Conservation (phyloP, 1,284 basidiomycete genomes). For the Pholiota adiposa region DNA sequence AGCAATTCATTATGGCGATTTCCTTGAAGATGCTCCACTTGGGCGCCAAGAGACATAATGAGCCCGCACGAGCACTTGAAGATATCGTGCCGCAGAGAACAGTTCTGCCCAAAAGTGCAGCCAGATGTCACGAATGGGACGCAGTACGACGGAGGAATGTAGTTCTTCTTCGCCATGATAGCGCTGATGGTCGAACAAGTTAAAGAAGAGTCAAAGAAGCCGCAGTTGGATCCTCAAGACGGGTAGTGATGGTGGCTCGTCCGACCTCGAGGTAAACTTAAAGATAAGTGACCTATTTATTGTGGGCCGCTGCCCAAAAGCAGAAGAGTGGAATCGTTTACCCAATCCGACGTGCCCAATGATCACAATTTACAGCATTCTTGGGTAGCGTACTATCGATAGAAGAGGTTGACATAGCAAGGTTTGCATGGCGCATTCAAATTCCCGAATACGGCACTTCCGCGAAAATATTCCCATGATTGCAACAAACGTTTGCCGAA, state of each 20-base stretch:
- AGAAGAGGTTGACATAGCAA: too few species aligned
- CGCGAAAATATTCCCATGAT: not conserved
- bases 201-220: not conserved
- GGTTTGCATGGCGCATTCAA: too few species aligned
- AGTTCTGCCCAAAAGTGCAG: constrained; percentile 29
- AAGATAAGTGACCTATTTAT: not conserved
- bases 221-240: not conserved
- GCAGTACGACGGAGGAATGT: constrained; percentile 26
- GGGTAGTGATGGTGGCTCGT: not conserved
- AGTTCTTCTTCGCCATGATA: constrained; percentile 4
- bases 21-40: constrained; percentile 29
- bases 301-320: not conserved
- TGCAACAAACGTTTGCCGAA: not conserved
- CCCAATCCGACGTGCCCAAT: not conserved
- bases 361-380: not conserved
- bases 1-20: constrained; percentile 27
- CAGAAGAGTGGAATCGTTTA: not conserved
- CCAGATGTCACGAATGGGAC: constrained; percentile 25
- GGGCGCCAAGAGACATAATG: constrained; percentile 22
- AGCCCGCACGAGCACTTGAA: constrained; percentile 35
- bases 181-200: constrained; percentile 2
- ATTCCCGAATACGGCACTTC: too few species aligned
- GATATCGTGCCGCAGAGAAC: constrained; percentile 36
- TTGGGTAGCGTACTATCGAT: too few species aligned
- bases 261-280: not conserved